Base-by-base conservation (phyloP, 176 grass and related monocot genomes). In the Stipa capillata region DNA sequence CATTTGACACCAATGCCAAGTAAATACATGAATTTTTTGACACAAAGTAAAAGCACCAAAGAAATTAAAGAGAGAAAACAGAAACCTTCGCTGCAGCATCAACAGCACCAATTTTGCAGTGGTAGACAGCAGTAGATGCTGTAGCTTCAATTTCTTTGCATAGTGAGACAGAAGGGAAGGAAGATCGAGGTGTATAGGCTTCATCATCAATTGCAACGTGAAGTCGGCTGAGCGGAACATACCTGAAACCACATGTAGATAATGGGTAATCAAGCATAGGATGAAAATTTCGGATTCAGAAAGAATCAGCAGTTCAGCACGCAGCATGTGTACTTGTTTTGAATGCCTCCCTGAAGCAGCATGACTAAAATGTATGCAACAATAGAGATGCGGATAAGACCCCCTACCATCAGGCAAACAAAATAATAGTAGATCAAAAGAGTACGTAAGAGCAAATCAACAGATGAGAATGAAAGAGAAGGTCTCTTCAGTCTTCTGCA, bases 81-180 rank as follows among this genome's bases (percentile, higher is more conserved):
- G n/a, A 83, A 60, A 95, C 96, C 96, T 99, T 99, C 16, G 91
- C 80, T 70, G 88, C 90, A 80, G 92, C 89, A 89, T 95, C 90
- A 75, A 83, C 27, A 34, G 35, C 72, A 85, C 96, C 96, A 87
- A 93, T 87, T 95, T 93, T 99, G 80, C 86, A 99, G 80, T 79
- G 83, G 82, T 88, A 83, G 8, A 99, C 85, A 48, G 85, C 76
- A 79, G 81, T 85, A 9, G 90, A 69, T 83, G 85, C 53, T 53
- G 83, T 83, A 87, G 54, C 89, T 63, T 99, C 90, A 41, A 87
- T 89, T 79, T 89, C 88, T 81, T 83, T 39, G 61, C 79, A 84
- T 18, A 88, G 84, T 41, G 92, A 85, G 37, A 78, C 75, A 18
- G 85, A 80, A 78, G 85, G 90, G 44, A 91, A 94, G 57, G 85